Evolutionary conservation across 768 basidiomycete species (phyloP), one percentile per base, ranked within the genome.

Genomic region (Suillus spraguei): DNA sequence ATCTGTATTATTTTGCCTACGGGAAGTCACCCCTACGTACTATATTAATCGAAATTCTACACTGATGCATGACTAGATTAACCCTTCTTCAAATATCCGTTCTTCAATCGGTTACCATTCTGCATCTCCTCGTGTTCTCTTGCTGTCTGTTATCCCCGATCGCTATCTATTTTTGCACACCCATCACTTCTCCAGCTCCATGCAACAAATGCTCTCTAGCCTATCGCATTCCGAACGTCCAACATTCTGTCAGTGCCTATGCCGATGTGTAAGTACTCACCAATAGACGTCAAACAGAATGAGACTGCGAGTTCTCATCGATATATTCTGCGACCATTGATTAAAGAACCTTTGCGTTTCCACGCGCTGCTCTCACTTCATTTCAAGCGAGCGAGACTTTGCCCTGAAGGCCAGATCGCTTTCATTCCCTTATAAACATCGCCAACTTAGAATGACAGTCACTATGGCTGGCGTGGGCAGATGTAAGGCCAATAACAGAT

Each of bases 331-430:
- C 62, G 7, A 39, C 20, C 4, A 41, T 44, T 17, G 60, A 61
- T 16, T 71, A 71, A 58, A 61, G 22, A 6, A 62, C 69, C 4
- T 68, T 77, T 24, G 64, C 66, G 38, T 64, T 68, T 62, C 67
- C 69, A 35, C 66, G 65, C 10, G 59, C 74, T 44, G 72, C 70
- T 11, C 60, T 77, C 11, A 69, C 72, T n/a, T 73, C 74, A 11
- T 75, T 73, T 64, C 76, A 73, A 4, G 68, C 64, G 49, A 50
- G 9, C 9, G 32, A 17, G 4, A 28, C 24, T 4, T 28, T 50
- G 50, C 5, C 28, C 8, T 32, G 28, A 52, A 52, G 50, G 50
- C 32, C 17, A 32, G 28, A 16, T 28, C 16, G 9, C 50, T 32
- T 3, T 52, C 28, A 20, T 5, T 50, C 28, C 28, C 49, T 32